Evolutionary conservation across 371 early-diverging fungal genomes (phyloP).

Genomic region (Choanephora cucurbitarum): DNA sequence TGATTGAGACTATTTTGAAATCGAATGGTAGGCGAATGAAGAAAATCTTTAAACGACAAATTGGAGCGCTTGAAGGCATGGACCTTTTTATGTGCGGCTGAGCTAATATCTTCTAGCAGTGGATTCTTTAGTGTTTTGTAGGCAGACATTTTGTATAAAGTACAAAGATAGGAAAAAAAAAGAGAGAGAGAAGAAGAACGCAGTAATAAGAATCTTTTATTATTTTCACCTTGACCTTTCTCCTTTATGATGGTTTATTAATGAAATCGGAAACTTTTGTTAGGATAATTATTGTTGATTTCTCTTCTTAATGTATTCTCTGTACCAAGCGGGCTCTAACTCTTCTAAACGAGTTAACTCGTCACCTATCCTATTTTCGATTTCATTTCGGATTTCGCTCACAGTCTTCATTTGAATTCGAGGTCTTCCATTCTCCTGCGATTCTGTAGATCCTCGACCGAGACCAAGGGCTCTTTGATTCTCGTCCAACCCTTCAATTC

Average conservation of each 20-base stretch:
- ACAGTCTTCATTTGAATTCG: constrained; percentile 17
- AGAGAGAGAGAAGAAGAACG: not conserved
- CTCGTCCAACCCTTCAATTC: constrained; percentile 18
- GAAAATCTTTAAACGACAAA: constrained; percentile 4
- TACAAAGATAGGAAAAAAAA: constrained; percentile 4
- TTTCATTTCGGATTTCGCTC: constrained; percentile 16
- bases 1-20: constrained; percentile 3
- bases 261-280: not conserved
- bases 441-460: not conserved
- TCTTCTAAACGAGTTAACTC: constrained; percentile 19
- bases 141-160: constrained; percentile 2
- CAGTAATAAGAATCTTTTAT: not conserved
- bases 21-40: not conserved
- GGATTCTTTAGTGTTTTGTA: constrained; percentile 12
- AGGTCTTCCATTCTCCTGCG: constrained; percentile 1
- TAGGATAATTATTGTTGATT: constrained; percentile 2
- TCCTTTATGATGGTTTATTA: not conserved
- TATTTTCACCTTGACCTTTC: constrained; percentile 7
- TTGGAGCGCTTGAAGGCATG: constrained; percentile 4
- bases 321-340: constrained; percentile 27
- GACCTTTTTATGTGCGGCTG: not conserved
- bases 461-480: constrained; percentile 21
- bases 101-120: constrained; percentile 2
- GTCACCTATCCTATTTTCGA: constrained; percentile 10
- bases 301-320: constrained; percentile 21